A percentile compares a stretch with the other conserved stretches of the same genome.
Conservation (phyloP, 108 stramenopile species). For the Cyclotella baltica region DNA sequence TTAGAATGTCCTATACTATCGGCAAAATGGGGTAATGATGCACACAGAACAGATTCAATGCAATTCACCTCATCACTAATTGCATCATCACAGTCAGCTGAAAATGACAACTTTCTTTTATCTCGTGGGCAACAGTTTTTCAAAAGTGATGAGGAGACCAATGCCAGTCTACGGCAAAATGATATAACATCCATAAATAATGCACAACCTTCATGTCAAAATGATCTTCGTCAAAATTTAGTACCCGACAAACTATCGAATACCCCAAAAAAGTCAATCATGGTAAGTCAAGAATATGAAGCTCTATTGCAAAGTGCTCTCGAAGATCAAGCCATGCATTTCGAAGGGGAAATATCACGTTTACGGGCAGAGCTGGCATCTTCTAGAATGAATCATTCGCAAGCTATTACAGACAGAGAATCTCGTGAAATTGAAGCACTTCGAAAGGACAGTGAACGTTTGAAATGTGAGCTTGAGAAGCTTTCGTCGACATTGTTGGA, state of each 20-base stretch:
- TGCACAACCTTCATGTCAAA: slow-evolving; percentile 24
- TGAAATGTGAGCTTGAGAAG: slow-evolving; percentile 57
- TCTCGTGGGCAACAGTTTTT: not conserved
- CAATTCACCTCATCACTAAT: slow-evolving; percentile 19
- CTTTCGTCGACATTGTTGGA: slow-evolving; percentile 62
- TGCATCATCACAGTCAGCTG: slow-evolving; percentile 20
- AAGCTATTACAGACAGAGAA: slow-evolving; percentile 65
- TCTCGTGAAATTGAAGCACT: slow-evolving; percentile 52
- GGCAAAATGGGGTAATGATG: slow-evolving; percentile 35
- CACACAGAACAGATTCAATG: slow-evolving; percentile 7
- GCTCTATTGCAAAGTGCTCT: slow-evolving; percentile 87
- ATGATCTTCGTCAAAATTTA: not conserved
- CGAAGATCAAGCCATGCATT: slow-evolving; percentile 90
- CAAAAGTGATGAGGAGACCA: not conserved
- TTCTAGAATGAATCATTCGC: slow-evolving; percentile 49
- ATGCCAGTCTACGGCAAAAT: not conserved
- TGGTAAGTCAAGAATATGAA: slow-evolving; percentile 91
- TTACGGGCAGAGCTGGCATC: slow-evolving; percentile 72
- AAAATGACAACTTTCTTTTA: slow-evolving; percentile 16
- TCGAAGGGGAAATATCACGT: slow-evolving; percentile 80
- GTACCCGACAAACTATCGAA: slow-evolving; percentile 11
- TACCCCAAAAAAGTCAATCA: slow-evolving; percentile 78
- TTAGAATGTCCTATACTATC: slow-evolving; percentile 75
- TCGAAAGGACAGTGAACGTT: slow-evolving; percentile 57
- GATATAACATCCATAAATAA: not conserved